These are phyloP conservation scores for Phytophthora colocasiae DNA, from an alignment of 352 stramenopile genomes.

Conservation along the genomic window DNA sequence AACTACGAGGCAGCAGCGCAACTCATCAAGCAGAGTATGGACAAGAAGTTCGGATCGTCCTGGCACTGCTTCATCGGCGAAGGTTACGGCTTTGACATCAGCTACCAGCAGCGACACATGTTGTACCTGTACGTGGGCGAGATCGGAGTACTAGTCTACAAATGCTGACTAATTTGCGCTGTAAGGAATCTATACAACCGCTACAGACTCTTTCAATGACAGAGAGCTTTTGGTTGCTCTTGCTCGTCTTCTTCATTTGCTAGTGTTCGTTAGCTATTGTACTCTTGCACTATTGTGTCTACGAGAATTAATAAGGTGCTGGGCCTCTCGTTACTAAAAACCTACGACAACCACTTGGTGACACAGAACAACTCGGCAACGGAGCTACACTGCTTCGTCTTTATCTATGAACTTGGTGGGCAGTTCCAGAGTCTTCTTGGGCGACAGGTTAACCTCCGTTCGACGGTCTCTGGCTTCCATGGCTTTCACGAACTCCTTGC, in stretches of 20 bases:
- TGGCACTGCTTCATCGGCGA: conserved; percentile 97
- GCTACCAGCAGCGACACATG: conserved; percentile 96
- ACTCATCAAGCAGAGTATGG: conserved; percentile 96
- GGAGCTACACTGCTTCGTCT: conserved; percentile 16
- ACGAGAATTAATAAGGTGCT: conserved; percentile 20
- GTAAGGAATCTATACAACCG: too few relatives aligned
- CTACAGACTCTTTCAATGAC: conserved; percentile 13
- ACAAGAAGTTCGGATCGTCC: conserved; percentile 97
- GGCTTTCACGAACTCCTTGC: conserved; percentile 38
- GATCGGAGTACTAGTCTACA: conserved; percentile 96
- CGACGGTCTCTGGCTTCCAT: conserved; percentile 37
- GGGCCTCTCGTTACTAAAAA: conserved; percentile 22
- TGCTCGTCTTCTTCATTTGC: conserved; percentile 5
- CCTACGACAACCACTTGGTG: conserved; percentile 16
- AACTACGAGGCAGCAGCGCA: conserved; percentile 95
- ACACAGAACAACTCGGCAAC: neutral
- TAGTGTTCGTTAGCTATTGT: conserved; percentile 35
- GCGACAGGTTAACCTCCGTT: conserved; percentile 5
- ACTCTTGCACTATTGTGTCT: conserved; percentile 27
- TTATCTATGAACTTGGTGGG: conserved; percentile 21
- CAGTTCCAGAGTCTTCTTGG: conserved; percentile 20
- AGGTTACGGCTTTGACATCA: conserved; percentile 97
- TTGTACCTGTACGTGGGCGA: conserved; percentile 95
- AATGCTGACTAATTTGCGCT: conserved; percentile 69
- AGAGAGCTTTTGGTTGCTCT: conserved; percentile 11